Conservation (phyloP, 2,329 filamentous ascomycete species). For the Fusarium udum region DNA sequence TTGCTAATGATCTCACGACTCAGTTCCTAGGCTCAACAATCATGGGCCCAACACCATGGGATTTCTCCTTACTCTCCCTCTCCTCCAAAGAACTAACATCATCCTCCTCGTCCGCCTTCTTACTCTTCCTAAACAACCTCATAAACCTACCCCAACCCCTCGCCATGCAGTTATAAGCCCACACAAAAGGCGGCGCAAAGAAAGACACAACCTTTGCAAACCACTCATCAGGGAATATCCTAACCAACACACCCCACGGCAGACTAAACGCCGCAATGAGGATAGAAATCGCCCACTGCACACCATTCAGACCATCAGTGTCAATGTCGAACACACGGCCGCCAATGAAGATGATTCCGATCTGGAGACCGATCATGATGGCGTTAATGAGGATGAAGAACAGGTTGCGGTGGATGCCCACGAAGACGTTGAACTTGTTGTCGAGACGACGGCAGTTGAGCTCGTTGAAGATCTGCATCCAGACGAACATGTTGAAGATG, state of each 20-base stretch:
- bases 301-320: slow-evolving; percentile 66
- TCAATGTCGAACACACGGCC: slow-evolving; percentile 81
- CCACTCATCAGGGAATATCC: slow-evolving; percentile 19
- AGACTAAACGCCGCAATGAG: slow-evolving; percentile 49
- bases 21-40: slow-evolving; percentile 1
- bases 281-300: slow-evolving; percentile 89
- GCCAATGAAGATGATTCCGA: slow-evolving; percentile 89
- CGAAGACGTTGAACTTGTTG: slow-evolving; percentile 95
- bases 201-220: slow-evolving; percentile 5
- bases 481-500: slow-evolving; percentile 98
- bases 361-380: slow-evolving; percentile 88
- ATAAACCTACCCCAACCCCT: neutral
- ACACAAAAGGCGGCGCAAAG: slow-evolving; percentile 12
- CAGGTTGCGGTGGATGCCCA: slow-evolving; percentile 82
- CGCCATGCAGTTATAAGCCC: neutral
- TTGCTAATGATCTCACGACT: neutral
- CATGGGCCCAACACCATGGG: neutral
- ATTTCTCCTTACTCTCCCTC: neutral
- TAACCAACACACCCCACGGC: slow-evolving; percentile 10
- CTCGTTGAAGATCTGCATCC: slow-evolving; percentile 97
- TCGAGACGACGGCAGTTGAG: slow-evolving; percentile 85
- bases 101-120: neutral
- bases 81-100: neutral
- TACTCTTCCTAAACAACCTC: neutral
- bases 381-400: slow-evolving; percentile 89